Base-by-base conservation (phyloP, 1,284 basidiomycete genomes). In the Fereydounia khargensis region DNA sequence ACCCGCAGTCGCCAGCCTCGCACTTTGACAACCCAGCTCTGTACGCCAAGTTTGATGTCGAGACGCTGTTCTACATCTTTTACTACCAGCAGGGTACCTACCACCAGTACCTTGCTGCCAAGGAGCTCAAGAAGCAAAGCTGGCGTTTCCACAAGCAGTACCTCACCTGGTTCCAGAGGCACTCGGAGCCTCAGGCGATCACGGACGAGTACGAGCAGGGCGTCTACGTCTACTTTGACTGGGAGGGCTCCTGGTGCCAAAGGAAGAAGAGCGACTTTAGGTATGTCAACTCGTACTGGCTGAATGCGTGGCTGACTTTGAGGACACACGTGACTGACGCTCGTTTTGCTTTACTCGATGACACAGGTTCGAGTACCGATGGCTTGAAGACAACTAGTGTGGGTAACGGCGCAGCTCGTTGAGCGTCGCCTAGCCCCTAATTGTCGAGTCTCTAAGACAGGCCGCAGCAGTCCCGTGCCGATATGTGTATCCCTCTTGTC, bases 101-200 rank as follows among this genome's bases (percentile, higher is more conserved):
- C 79, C 91, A 94, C 78, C 92, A 96, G 88, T 96, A 87, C 78
- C 84, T 97, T 39, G 94, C 95, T 1, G 95, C 95, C 6, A 90
- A 90, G 74, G 95, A 98, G 79, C 81, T 99, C 56, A 98, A 98
- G 79, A 85, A 89, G 52, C 94, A 97, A 77, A 92, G 89, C 46
- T 99, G 95, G 95, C 85, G 95, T 44, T 99, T 98, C 82, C 95
- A 98, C 78, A 90, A 96, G 65, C 97, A 98, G 79, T 99, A 97
- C 77, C 79, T 98, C 55, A 99, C 95, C 28, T 99, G 95, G 95
- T 99, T 99, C 84, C 95, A 98, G 78, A 84, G 95, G 42, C 91
- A 96, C 73, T 92, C 90, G 18, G 92, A 98, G 76, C 95, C 95
- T n/a, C 91, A 95, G 76, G 91, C 90, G 4, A 97, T 99, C 76